Percentiles rank a stretch among this genome's conserved stretches.
phyloP scores from a whole-genome alignment of 129 eudicot species.

The Silybum marianum region DNA sequence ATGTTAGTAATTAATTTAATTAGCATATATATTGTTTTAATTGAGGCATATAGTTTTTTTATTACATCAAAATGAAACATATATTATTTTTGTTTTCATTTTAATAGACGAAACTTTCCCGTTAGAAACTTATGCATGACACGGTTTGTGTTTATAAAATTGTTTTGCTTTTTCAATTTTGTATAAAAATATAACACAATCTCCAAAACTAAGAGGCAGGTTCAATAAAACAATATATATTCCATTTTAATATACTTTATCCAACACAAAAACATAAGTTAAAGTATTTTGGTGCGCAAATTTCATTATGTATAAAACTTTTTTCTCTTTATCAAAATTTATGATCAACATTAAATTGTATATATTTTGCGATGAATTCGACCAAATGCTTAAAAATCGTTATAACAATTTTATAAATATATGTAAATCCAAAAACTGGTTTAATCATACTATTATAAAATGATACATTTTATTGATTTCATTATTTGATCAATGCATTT shows the following conservation, averaged over 20 bases:
- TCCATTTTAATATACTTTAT: background rate
- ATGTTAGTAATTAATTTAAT: no score
- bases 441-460: background rate
- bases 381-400: background rate
- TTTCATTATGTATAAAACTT: background rate
- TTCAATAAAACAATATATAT: no score
- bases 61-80: background rate
- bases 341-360: background rate
- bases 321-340: background rate
- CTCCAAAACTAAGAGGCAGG: no score
- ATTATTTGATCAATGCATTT: no score
- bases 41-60: background rate
- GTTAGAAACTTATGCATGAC: background rate
- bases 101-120: background rate
- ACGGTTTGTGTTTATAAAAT: background rate
- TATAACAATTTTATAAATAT: background rate
- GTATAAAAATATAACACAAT: background rate
- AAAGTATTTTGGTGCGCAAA: background rate
- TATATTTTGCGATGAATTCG: background rate
- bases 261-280: background rate
- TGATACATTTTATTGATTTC: no score
- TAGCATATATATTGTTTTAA: no score
- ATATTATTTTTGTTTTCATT: background rate
- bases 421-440: background rate
- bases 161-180: background rate